A percentile compares a stretch with the other conserved stretches of the same genome.
Conservation (phyloP, 2,329 filamentous ascomycete species). For the Teratosphaeria pseudoeucalypti region DNA sequence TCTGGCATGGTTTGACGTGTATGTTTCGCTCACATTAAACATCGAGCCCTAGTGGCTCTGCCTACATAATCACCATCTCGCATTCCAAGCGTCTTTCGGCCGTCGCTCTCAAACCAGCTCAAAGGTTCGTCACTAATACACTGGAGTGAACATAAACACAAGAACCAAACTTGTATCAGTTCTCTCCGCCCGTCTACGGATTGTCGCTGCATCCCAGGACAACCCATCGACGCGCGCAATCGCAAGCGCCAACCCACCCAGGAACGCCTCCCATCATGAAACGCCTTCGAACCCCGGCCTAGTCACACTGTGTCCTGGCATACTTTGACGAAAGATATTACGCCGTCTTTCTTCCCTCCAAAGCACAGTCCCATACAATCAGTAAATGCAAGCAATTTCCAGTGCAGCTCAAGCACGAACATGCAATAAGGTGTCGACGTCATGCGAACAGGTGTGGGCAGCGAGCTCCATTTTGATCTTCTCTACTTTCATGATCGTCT, state of each 20-base stretch:
- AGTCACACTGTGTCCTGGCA: not conserved
- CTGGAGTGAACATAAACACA: not conserved
- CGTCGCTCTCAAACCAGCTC: not conserved
- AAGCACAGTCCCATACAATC: not conserved
- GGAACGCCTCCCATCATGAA: not conserved
- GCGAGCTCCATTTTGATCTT: conserved; percentile 4
- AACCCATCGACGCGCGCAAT: not conserved
- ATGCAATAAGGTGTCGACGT: not conserved
- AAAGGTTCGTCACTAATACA: not conserved
- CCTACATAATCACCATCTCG: not conserved
- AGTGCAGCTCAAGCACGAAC: not conserved
- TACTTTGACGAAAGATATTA: not conserved
- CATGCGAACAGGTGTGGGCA: conserved; percentile 2
- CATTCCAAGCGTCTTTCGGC: not conserved
- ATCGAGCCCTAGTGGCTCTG: not conserved
- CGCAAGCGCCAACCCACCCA: not conserved
- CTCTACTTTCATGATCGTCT: conserved; percentile 5
- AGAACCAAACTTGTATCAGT: not conserved
- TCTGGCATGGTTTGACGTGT: not conserved
- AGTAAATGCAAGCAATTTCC: not conserved
- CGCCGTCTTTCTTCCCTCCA: not conserved
- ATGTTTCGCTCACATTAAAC: not conserved
- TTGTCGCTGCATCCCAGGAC: not conserved
- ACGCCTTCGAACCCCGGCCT: not conserved
- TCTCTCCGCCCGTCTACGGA: not conserved